Conservation (phyloP, 495 filamentous ascomycete genomes). For the Penicillium silybi region DNA sequence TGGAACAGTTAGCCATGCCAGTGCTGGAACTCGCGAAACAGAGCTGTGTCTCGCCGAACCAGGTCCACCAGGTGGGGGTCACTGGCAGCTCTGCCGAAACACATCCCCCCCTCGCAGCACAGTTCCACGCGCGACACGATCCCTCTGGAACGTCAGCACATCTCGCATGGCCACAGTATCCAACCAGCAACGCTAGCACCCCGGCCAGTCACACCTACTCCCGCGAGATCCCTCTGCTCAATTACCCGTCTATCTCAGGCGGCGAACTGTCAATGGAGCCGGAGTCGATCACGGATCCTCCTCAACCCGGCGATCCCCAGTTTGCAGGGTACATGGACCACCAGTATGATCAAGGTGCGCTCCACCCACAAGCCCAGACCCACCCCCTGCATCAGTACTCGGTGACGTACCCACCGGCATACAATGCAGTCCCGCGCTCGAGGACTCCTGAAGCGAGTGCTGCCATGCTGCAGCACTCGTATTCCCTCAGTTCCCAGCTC, state of each 20-base stretch:
- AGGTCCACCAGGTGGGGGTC: not conserved
- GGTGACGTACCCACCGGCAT: slow-evolving; percentile 40
- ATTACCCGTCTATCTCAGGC: slow-evolving; percentile 24
- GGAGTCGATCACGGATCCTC: slow-evolving; percentile 17
- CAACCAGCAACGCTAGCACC: slow-evolving; percentile 14
- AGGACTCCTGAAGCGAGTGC: slow-evolving; percentile 20
- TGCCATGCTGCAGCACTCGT: slow-evolving; percentile 23
- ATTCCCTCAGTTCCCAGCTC: slow-evolving; percentile 14
- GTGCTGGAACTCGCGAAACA: slow-evolving; percentile 66
- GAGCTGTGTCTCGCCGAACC: slow-evolving; percentile 19
- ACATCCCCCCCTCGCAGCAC: slow-evolving; percentile 7
- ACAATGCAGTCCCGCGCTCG: slow-evolving; percentile 26
- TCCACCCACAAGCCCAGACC: slow-evolving; percentile 16
- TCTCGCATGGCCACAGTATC: slow-evolving; percentile 17
- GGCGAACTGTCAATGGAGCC: slow-evolving; percentile 31
- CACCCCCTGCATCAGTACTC: slow-evolving; percentile 33
- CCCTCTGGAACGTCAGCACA: not conserved
- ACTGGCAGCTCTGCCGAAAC: slow-evolving; percentile 6
- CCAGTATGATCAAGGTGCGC: slow-evolving; percentile 14
- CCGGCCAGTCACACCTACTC: slow-evolving; percentile 9
- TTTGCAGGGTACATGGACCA: slow-evolving; percentile 10
- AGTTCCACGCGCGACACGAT: slow-evolving; percentile 2
- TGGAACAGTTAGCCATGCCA: slow-evolving; percentile 90
- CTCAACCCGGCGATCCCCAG: slow-evolving; percentile 11
- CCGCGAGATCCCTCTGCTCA: slow-evolving; percentile 13